phyloP scores from a whole-genome alignment of 2,329 filamentous ascomycete species.

The Chrysoporthe austroafricana region DNA sequence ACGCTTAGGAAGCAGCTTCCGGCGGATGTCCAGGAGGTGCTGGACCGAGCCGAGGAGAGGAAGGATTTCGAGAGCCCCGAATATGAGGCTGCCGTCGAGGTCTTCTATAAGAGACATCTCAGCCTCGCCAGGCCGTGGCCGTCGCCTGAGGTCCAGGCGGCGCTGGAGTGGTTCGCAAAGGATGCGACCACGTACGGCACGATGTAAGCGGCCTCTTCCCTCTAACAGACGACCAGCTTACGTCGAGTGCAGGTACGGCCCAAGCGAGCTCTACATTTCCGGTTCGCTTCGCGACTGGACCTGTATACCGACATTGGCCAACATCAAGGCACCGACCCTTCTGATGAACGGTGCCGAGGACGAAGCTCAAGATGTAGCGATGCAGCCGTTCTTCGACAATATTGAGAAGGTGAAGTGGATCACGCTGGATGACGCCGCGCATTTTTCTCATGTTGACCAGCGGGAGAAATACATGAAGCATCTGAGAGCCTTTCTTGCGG shows the following conservation, averaged over 20 bases:
- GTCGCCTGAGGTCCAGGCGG: constrained; percentile 38
- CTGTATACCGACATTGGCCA: constrained; percentile 30
- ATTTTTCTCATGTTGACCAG: constrained; percentile 41
- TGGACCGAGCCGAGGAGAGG: constrained; percentile 34
- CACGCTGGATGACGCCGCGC: constrained; percentile 40
- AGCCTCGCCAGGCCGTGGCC: constrained; percentile 36
- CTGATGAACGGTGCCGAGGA: constrained; percentile 42
- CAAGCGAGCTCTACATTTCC: constrained; percentile 26
- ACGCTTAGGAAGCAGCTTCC: constrained; percentile 31
- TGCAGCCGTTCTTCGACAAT: constrained; percentile 41
- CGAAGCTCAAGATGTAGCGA: constrained; percentile 40
- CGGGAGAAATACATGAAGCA: constrained; percentile 36
- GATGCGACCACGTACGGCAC: constrained; percentile 39
- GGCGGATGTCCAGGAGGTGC: constrained; percentile 30
- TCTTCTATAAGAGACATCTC: constrained; percentile 39
- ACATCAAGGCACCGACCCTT: constrained; percentile 40
- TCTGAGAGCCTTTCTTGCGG: constrained; percentile 30
- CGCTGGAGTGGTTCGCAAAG: constrained; percentile 37
- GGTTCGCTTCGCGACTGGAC: constrained; percentile 37
- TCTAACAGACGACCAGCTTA: constrained; percentile 14
- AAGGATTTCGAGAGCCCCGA: constrained; percentile 36
- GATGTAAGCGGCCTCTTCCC: constrained; percentile 38
- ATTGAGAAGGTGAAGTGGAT: constrained; percentile 44
- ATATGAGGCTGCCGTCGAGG: constrained; percentile 38
- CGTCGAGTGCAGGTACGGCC: constrained; percentile 15